phyloP scores from a whole-genome alignment of 768 basidiomycete genomes.

The Leucocoprinus birnbaumii region DNA sequence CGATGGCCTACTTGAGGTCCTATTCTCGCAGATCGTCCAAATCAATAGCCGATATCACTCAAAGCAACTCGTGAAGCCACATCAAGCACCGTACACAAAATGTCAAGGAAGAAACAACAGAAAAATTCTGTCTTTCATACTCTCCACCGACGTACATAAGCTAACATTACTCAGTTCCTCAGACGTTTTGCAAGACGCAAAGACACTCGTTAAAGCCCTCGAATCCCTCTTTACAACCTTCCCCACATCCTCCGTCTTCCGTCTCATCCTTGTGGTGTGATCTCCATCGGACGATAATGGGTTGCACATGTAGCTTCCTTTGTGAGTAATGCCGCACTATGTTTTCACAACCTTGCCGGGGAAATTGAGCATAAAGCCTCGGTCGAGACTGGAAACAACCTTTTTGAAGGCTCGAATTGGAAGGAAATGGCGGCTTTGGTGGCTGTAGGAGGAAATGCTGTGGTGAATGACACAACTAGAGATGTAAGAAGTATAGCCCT shows the following conservation, averaged over 20 bases:
- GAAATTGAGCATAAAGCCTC: slow-evolving; percentile 25
- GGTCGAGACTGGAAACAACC: slow-evolving; percentile 13
- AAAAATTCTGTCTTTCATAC: no score
- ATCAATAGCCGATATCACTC: no score
- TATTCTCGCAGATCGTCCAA: neutral
- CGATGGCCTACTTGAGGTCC: no score
- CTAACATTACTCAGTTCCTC: no score
- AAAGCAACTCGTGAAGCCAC: no score
- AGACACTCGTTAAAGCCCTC: slow-evolving; percentile 24
- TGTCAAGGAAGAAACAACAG: no score
- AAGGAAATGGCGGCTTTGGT: neutral
- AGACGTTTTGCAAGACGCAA: slow-evolving; percentile 26
- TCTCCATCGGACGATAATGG: slow-evolving; percentile 27
- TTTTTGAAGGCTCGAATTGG: slow-evolving; percentile 1
- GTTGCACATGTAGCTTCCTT: slow-evolving; percentile 30
- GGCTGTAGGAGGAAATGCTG: neutral
- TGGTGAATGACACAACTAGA: neutral
- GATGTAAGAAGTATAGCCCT: no score
- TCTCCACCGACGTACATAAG: no score
- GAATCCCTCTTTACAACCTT: slow-evolving; percentile 24
- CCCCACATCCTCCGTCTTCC: slow-evolving; percentile 33
- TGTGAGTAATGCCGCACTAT: slow-evolving; percentile 24
- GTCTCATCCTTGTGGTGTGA: slow-evolving; percentile 29
- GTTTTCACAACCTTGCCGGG: slow-evolving; percentile 29
- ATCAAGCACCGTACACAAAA: no score